Evolutionary conservation across 1,284 basidiomycete species (phyloP).

Genomic region (Retiboletus flavoniger): DNA sequence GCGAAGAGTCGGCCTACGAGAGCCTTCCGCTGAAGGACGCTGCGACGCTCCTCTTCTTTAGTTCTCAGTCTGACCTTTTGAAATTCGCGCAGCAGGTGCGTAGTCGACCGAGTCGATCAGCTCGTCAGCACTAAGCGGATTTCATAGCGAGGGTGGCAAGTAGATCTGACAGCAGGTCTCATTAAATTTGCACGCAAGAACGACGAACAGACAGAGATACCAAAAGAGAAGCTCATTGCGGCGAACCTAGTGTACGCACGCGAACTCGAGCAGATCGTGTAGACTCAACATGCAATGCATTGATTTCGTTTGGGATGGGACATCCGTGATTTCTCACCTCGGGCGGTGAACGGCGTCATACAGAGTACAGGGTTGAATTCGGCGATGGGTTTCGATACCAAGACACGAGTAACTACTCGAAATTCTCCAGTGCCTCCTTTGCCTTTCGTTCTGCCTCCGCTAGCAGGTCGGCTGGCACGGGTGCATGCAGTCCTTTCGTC

Average conservation of each 20-base stretch:
- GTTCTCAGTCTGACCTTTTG: conserved; percentile 71
- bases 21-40: conserved; percentile 86
- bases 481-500: conserved; percentile 75
- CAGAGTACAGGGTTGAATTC: conserved; percentile 20
- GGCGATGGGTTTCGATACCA: conserved; percentile 1
- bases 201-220: conserved; percentile 78
- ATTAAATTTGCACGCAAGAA: conserved; percentile 69
- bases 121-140: neutral
- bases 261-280: conserved; percentile 88
- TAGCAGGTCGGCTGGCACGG: conserved; percentile 83
- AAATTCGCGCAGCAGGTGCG: conserved; percentile 74
- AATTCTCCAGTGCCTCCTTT: conserved; percentile 84
- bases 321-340: neutral
- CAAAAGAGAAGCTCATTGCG: conserved; percentile 76
- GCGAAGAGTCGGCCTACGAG: conserved; percentile 88
- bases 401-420: conserved; percentile 57
- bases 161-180: conserved; percentile 58
- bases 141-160: conserved; percentile 68
- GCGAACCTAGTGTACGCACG: conserved; percentile 77
- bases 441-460: conserved; percentile 88
- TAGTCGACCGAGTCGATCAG: neutral
- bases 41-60: conserved; percentile 86
- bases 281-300: conserved; percentile 33
- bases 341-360: neutral
- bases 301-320: neutral